phyloP scores from a whole-genome alignment of 2,329 filamentous ascomycete species.

The Fusarium acutatum region DNA sequence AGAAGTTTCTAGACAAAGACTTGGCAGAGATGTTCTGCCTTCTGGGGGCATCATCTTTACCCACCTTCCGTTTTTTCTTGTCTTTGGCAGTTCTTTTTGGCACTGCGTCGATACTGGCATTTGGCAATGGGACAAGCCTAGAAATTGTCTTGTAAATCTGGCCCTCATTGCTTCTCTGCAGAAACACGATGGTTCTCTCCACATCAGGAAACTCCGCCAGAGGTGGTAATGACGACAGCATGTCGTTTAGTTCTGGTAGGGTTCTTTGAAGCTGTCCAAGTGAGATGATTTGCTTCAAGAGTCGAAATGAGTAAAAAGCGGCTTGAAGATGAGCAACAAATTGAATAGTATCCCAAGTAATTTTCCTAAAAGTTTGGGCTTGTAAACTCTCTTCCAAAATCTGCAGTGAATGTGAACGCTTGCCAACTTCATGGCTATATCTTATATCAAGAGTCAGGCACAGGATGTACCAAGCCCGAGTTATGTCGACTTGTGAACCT shows the following conservation, averaged over 20 bases:
- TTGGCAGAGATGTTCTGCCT: neutral
- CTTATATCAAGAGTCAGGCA: slow-evolving; percentile 43
- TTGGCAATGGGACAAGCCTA: slow-evolving; percentile 28
- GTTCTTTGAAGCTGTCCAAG: slow-evolving; percentile 1
- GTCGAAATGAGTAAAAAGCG: slow-evolving; percentile 68
- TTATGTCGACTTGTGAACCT: neutral
- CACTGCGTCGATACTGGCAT: neutral
- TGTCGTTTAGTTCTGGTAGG: slow-evolving; percentile 25
- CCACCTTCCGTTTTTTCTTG: slow-evolving; percentile 23
- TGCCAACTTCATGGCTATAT: slow-evolving; percentile 42
- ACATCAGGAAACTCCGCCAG: slow-evolving; percentile 40
- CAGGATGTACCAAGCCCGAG: slow-evolving; percentile 39
- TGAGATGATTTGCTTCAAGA: slow-evolving; percentile 51
- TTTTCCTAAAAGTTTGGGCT: neutral
- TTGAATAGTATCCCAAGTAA: slow-evolving; percentile 67
- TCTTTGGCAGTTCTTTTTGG: neutral
- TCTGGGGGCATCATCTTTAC: slow-evolving; percentile 1
- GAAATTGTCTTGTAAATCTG: slow-evolving; percentile 18
- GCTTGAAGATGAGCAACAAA: slow-evolving; percentile 68
- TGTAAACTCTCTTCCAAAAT: slow-evolving; percentile 30
- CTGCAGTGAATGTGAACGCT: slow-evolving; percentile 37
- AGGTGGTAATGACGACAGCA: slow-evolving; percentile 40
- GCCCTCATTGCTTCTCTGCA: slow-evolving; percentile 18
- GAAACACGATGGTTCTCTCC: slow-evolving; percentile 23
- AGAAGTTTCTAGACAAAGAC: slow-evolving; percentile 30